Percentiles rank a stretch among this genome's conserved stretches.
Conservation (phyloP, 345 rosid genomes). For the Ricinus communis region DNA sequence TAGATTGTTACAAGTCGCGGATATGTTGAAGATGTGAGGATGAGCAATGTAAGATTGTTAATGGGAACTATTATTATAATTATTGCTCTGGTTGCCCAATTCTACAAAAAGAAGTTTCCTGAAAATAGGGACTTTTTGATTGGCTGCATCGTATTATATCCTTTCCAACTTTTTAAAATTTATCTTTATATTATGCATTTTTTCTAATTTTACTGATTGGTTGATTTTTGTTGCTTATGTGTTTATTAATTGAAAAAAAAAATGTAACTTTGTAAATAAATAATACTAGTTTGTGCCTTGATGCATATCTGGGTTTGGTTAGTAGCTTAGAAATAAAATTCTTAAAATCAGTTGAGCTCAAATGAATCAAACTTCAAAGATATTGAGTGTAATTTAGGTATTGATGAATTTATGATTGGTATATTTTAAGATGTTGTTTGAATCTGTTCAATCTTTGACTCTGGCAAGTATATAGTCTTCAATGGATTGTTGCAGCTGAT, state of each 20-base stretch:
- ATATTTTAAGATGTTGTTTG: neutral
- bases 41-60: slow-evolving; percentile 75
- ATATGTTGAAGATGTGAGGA: slow-evolving; percentile 75
- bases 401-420: neutral
- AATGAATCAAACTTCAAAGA: no score
- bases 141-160: slow-evolving; percentile 90
- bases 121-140: slow-evolving; percentile 84
- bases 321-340: no score
- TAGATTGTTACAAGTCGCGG: slow-evolving; percentile 86
- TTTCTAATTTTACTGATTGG: neutral
- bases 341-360: neutral
- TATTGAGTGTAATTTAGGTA: neutral
- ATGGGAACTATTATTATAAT: slow-evolving; percentile 65
- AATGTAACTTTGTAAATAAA: no score
- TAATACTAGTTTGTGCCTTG: no score
- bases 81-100: slow-evolving; percentile 91
- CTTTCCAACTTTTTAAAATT: no score
- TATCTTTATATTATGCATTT: neutral
- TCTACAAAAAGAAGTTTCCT: slow-evolving; percentile 97
- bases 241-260: neutral
- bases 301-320: no score
- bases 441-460: slow-evolving; percentile 68
- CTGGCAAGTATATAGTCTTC: slow-evolving; percentile 80
- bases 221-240: no score
- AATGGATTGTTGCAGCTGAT: slow-evolving; percentile 86